Conservation (phyloP, 768 basidiomycete genomes). For the Podaxis pistillaris region DNA sequence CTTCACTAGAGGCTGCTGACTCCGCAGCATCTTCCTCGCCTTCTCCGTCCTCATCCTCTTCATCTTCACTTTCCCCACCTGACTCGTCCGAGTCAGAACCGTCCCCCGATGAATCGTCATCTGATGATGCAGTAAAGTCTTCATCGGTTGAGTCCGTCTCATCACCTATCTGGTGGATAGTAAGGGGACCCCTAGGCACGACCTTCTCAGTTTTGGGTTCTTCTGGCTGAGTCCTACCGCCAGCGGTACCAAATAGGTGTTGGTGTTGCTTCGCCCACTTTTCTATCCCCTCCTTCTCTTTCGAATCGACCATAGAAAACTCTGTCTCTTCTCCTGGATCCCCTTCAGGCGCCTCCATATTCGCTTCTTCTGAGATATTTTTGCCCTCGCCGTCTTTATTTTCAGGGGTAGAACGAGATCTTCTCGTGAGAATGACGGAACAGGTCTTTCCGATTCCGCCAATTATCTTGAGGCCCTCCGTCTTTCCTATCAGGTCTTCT, state of each 20-base stretch:
- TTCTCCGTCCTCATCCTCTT: constrained; percentile 26
- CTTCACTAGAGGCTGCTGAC: constrained; percentile 25
- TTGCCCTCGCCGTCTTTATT: constrained; percentile 27
- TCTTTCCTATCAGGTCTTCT: constrained; percentile 49
- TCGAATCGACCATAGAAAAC: constrained; percentile 71
- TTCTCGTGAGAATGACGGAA: constrained; percentile 53
- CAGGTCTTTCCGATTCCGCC: constrained; percentile 69
- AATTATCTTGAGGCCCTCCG: constrained; percentile 51
- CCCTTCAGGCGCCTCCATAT: constrained; percentile 35
- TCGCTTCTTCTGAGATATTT: constrained; percentile 15
- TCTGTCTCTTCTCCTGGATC: constrained; percentile 57
- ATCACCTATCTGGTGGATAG: constrained; percentile 26
- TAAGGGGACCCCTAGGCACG: constrained; percentile 25
- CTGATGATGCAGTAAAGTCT: constrained; percentile 37
- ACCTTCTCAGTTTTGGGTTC: constrained; percentile 16
- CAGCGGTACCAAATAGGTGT: constrained; percentile 51
- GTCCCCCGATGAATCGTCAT: constrained; percentile 27
- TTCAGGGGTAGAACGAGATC: constrained; percentile 16
- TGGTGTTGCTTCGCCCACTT: constrained; percentile 63
- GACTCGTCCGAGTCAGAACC: constrained; percentile 20
- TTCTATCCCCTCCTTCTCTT: constrained; percentile 62
- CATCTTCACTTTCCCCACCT: constrained; percentile 25
- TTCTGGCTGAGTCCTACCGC: constrained; percentile 18
- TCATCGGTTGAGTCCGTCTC: constrained; percentile 47
- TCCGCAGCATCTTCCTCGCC: constrained; percentile 32